Conservation (phyloP, 108 stramenopile genomes). For the Nitzschia sp. region DNA sequence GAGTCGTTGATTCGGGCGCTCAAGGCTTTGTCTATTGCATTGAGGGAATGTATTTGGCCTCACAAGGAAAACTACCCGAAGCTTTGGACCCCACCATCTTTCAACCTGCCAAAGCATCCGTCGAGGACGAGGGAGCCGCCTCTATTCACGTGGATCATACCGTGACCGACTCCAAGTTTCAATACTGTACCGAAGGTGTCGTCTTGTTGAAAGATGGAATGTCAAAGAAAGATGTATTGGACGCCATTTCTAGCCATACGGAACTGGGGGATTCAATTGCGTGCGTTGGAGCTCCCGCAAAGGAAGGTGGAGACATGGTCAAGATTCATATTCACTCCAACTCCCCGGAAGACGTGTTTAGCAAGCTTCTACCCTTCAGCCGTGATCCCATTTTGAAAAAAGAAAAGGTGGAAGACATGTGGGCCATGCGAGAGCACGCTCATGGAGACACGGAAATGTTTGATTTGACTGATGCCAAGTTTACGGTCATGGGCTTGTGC, state of each 20-base stretch:
- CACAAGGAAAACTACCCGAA: constrained; percentile 21
- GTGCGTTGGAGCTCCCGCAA: constrained; percentile 22
- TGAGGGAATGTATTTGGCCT: constrained; percentile 37
- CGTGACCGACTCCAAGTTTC: constrained; percentile 27
- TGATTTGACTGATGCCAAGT: constrained; percentile 25
- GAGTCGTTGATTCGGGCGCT: constrained; percentile 44
- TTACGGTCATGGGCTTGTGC: constrained; percentile 31
- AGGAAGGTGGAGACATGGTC: constrained; percentile 30
- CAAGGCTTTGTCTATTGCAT: constrained; percentile 34
- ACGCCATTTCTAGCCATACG: background rate
- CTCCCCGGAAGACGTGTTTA: constrained; percentile 23
- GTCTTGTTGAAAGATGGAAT: constrained; percentile 31
- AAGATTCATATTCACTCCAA: constrained; percentile 45
- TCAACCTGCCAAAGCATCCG: constrained; percentile 9
- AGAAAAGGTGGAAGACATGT: constrained; percentile 43
- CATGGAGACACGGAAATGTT: constrained; percentile 16
- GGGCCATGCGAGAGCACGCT: constrained; percentile 17
- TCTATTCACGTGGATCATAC: constrained; percentile 23
- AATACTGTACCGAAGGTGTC: constrained; percentile 39
- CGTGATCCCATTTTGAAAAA: constrained; percentile 26
- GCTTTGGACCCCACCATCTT: constrained; percentile 21
- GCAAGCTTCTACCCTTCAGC: constrained; percentile 20
- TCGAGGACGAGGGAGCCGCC: constrained; percentile 2
- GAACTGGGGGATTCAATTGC: constrained; percentile 30
- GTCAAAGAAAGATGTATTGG: constrained; percentile 15